A percentile compares a stretch with the other conserved stretches of the same genome.
Conservation (phyloP, 139 green algal genomes). For the Picochlorum sp. region DNA sequence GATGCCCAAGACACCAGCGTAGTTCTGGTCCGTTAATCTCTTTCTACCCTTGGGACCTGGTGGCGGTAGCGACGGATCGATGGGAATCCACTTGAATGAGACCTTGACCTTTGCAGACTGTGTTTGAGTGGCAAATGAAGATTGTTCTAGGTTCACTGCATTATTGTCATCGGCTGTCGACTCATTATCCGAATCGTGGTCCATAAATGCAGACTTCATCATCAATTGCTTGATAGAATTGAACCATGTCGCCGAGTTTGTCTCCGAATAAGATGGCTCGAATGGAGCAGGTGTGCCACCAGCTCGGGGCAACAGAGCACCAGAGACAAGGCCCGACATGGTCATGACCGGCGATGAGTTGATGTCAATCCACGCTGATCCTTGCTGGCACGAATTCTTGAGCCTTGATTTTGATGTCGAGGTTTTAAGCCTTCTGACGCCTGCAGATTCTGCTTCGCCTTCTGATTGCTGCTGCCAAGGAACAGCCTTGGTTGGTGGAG, state of each 20-base stretch:
- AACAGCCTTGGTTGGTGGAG: not conserved
- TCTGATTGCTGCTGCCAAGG: not conserved
- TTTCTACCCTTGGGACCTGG: no score
- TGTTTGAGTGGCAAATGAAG: not conserved
- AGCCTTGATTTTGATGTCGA: not conserved
- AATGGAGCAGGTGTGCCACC: not conserved
- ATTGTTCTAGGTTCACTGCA: not conserved
- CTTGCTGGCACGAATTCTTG: not conserved
- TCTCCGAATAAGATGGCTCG: not conserved
- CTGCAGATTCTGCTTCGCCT: no score
- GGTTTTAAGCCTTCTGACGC: no score
- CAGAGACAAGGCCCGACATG: slow-evolving; percentile 2
- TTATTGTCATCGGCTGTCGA: not conserved
- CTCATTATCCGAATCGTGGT: not conserved
- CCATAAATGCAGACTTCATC: not conserved
- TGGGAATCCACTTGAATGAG: slow-evolving; percentile 2
- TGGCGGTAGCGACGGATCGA: not conserved
- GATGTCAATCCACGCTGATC: slow-evolving; percentile 1
- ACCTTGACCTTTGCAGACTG: slow-evolving; percentile 1
- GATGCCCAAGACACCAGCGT: slow-evolving; percentile 11
- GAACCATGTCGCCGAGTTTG: not conserved
- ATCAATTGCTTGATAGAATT: not conserved
- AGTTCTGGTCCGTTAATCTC: not conserved
- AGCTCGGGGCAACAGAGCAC: not conserved
- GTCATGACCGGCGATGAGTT: not conserved